Base-by-base conservation (phyloP, 345 rosid species). In the Pelargonium nanum region DNA sequence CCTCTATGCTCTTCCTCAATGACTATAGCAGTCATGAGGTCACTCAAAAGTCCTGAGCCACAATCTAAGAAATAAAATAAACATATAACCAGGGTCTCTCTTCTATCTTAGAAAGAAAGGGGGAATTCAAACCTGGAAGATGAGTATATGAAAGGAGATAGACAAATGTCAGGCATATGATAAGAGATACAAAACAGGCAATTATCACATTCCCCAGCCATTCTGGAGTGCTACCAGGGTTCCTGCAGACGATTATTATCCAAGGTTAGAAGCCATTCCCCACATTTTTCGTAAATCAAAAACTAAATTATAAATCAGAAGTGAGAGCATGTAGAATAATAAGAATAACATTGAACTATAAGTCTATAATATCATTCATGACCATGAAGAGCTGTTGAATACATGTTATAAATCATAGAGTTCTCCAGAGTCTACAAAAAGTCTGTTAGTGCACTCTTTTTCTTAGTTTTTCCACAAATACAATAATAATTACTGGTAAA, bases 121-220 rank as follows among this genome's bases (percentile, higher is more conserved):
- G 53, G 52, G 53, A 64, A 62, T 26, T 58, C 30, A 34, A 61
- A 89, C 97, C 97, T 51, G 99, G 85, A 71, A 87, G 85, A 74
- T 93, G 97, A 65, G 89, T 67, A 75, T 93, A 93, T 17, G 99
- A 79, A 70, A 93, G 83, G 50, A 91, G 72, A 78, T 91, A 86
- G 58, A 81, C 85, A 80, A 87, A 59, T 25, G 94, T 85, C 70
- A 89, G 75, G 82, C 88, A 83, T 55, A 84, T 23, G 34, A 80
- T 65, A 70, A 73, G 75, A 60, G 97, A 91, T 26, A 93, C 70
- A 57, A 77, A 65, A 72, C 73, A 71, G 26, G 94, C 78, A 58
- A 89, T 21, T 59, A 82, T 22, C 26, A 59, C 70, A 63, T 61
- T 93, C 58, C 84, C 87, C 81, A 87, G 70, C 97, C 99, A 93